phyloP scores from a whole-genome alignment of 1,284 basidiomycete genomes.

The Cystobasidium pallidum region DNA sequence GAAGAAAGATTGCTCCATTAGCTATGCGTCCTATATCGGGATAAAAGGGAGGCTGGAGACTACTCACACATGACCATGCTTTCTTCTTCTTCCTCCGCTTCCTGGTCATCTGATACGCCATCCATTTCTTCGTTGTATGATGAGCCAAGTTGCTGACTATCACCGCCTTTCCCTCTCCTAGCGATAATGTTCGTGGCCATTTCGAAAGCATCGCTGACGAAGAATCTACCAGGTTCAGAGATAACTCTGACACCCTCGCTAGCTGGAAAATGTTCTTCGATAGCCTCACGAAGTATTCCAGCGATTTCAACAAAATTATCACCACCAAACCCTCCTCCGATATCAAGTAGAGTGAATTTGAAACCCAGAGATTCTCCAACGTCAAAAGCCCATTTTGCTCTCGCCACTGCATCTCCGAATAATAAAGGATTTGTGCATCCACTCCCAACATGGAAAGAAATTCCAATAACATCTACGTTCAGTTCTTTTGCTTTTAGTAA shows the following conservation, averaged over 20 bases:
- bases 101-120: conserved; percentile 60
- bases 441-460: conserved; percentile 97
- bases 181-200: conserved; percentile 95
- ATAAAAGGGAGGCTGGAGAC: neutral
- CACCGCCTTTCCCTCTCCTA: conserved; percentile 62
- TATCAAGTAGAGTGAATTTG: conserved; percentile 77
- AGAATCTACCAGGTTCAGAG: conserved; percentile 95
- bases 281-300: conserved; percentile 69
- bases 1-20: conserved; percentile 41
- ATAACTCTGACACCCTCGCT: conserved; percentile 73
- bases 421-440: conserved; percentile 91
- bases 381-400: conserved; percentile 82
- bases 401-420: conserved; percentile 85
- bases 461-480: conserved; percentile 83
- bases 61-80: conserved; percentile 81
- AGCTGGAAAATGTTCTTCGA: conserved; percentile 84
- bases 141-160: conserved; percentile 51
- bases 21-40: too few relatives aligned
- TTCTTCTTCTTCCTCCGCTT: conserved; percentile 56
- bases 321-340: conserved; percentile 95
- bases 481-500: conserved; percentile 79
- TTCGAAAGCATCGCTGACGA: conserved; percentile 88
- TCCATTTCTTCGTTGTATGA: conserved; percentile 12
- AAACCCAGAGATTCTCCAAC: conserved; percentile 82
- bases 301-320: conserved; percentile 83